Evolutionary conservation across 208 protist genomes (phyloP), one percentile per base, ranked within the genome.

Genomic region (Leishmania mexicana): DNA sequence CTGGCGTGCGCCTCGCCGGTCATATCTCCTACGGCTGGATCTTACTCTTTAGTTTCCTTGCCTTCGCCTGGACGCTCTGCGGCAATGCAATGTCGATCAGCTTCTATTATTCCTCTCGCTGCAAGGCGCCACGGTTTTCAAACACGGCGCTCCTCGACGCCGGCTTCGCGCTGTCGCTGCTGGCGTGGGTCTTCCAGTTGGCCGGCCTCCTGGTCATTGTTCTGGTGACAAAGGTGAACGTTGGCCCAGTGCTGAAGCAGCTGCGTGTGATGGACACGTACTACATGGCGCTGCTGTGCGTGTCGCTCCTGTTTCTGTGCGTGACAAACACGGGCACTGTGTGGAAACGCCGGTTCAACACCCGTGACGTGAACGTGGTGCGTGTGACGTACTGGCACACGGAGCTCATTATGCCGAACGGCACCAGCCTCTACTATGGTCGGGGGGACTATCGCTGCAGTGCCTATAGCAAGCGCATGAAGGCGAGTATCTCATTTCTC

Each of bases 311-410:
- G 38, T 85, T 95, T 68, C 57, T 83, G 42, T 73, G 83, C 62
- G 81, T 92, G 24, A 89, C 79, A n/a, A 92, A 88, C 79, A 86
- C 82, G 40, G 81, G 80, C 42, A 93, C 85, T 62, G 79, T 87
- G 67, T 93, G 89, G 89, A 87, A 91, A 80, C 91, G 89, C 73
- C 75, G 78, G 54, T 93, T 93, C 76, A 79, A 86, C 83, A 72
- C 58, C 6, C 54, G 13, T 54, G 71, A 87, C 2, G 88, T 95
- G 72, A 28, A 83, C 19, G 86, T 89, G 70, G 89, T 90, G 76
- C 85, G 86, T 42, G 86, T 95, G 49, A 88, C 88, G 28, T 93
- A 93, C 89, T 93, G 91, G 89, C 87, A 95, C 78, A 92, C 86
- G 6, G 88, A 95, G 85, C 60, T 93, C 2, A 81, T 94, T 40